A percentile compares a stretch with the other conserved stretches of the same genome.
Conservation (phyloP, 1,284 basidiomycete species). For the Porogramme epimiltina region DNA sequence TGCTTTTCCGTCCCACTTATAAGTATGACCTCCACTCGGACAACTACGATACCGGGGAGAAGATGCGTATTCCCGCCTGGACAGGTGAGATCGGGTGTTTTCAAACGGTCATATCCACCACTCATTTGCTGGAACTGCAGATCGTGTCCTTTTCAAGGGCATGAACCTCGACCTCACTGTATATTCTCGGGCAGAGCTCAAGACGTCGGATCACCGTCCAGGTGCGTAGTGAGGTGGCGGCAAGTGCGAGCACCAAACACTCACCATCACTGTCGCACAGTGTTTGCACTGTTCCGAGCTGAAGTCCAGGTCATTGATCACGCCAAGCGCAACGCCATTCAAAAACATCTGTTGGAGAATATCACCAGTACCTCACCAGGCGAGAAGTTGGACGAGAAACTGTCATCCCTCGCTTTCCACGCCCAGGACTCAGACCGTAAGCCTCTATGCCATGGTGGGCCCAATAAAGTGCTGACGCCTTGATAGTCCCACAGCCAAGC, state of each 20-base stretch:
- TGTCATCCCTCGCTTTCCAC: constrained; percentile 46
- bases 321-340: constrained; percentile 70
- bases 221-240: constrained; percentile 42
- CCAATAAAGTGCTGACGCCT: neutral
- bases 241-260: no score
- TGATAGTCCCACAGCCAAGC: constrained; percentile 75
- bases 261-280: constrained; percentile 38
- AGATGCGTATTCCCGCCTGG: constrained; percentile 96
- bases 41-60: constrained; percentile 94
- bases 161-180: constrained; percentile 60
- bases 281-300: constrained; percentile 83
- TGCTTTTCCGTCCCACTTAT: constrained; percentile 90
- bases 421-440: constrained; percentile 43
- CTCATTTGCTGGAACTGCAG: constrained; percentile 39
- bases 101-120: neutral
- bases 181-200: constrained; percentile 80
- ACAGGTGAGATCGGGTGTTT: constrained; percentile 63
- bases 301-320: constrained; percentile 81
- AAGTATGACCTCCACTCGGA: constrained; percentile 85
- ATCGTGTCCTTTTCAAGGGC: constrained; percentile 90
- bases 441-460: constrained; percentile 6
- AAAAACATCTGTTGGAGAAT: constrained; percentile 67
- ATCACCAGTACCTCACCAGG: constrained; percentile 60
- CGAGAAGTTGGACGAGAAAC: constrained; percentile 72
- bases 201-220: constrained; percentile 93